Conservation (phyloP, 306 rosid species). For the Pachyrhizus erosus region DNA sequence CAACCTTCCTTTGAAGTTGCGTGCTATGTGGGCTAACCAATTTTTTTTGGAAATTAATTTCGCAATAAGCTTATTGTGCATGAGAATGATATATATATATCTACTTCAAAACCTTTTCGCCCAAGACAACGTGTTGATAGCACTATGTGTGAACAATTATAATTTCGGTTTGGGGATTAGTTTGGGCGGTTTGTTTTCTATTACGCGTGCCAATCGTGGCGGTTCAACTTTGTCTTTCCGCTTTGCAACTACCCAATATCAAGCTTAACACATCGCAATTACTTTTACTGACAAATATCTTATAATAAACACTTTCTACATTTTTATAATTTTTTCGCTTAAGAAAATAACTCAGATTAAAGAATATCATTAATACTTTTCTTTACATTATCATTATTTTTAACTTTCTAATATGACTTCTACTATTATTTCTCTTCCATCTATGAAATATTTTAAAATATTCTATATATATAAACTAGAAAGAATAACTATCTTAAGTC, state of each 20-base stretch:
- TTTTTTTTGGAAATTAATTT: not conserved
- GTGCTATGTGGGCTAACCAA: not conserved
- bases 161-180: not conserved
- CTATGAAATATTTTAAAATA: not conserved
- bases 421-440: not conserved
- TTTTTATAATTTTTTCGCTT: not conserved
- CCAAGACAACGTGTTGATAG: constrained; percentile 6
- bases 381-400: not conserved
- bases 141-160: not conserved
- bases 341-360: not conserved
- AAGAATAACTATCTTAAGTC: too few relatives aligned
- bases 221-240: not conserved
- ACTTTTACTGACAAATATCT: not conserved
- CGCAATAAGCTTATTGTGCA: not conserved
- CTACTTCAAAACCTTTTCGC: not conserved
- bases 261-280: not conserved
- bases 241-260: not conserved
- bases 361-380: not conserved
- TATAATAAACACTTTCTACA: not conserved
- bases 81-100: too few relatives aligned
- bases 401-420: not conserved
- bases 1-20: constrained; percentile 1
- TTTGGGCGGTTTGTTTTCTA: constrained; percentile 12
- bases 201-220: constrained; percentile 32
- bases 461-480: too few relatives aligned